phyloP scores from a whole-genome alignment of 495 filamentous ascomycete genomes.

The Penicillium macrosclerotiorum region DNA sequence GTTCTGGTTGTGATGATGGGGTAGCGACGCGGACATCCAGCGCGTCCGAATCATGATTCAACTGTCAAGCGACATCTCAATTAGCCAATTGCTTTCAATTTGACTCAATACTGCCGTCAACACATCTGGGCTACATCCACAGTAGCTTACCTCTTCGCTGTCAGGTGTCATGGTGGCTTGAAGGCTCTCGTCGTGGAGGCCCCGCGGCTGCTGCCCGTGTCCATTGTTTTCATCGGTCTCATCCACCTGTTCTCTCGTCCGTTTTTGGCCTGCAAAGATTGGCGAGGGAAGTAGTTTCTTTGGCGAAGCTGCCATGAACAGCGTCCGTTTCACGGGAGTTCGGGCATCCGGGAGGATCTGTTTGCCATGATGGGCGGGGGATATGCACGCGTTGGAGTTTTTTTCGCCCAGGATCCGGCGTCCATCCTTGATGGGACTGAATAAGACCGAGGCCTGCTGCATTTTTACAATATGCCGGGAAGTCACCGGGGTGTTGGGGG shows the following conservation, averaged over 20 bases:
- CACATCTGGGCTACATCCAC: no score
- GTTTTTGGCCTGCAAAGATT: slow-evolving; percentile 42
- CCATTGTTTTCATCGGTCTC: slow-evolving; percentile 22
- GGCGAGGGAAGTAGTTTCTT: slow-evolving; percentile 42
- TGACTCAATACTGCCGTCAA: no score
- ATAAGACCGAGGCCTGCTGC: slow-evolving; percentile 26
- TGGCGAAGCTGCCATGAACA: slow-evolving; percentile 25
- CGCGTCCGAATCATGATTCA: slow-evolving; percentile 18
- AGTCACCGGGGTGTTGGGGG: neutral
- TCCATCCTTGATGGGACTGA: slow-evolving; percentile 43
- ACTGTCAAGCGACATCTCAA: slow-evolving; percentile 4
- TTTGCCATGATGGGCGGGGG: slow-evolving; percentile 34
- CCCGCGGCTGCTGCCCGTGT: slow-evolving; percentile 14
- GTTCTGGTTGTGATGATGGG: slow-evolving; percentile 18
- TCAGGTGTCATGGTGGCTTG: slow-evolving; percentile 12
- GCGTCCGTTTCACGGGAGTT: slow-evolving; percentile 36
- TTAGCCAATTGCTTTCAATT: slow-evolving; percentile 13
- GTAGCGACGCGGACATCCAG: slow-evolving; percentile 14
- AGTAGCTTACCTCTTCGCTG: slow-evolving; percentile 25
- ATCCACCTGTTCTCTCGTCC: slow-evolving; percentile 40
- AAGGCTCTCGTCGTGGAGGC: slow-evolving; percentile 6
- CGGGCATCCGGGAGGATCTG: slow-evolving; percentile 15
- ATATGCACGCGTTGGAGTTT: slow-evolving; percentile 46
- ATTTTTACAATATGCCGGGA: slow-evolving; percentile 20
- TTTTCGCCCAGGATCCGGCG: slow-evolving; percentile 46